phyloP scores from a whole-genome alignment of 805 yeast genomes.

The Candida hungchunana region DNA sequence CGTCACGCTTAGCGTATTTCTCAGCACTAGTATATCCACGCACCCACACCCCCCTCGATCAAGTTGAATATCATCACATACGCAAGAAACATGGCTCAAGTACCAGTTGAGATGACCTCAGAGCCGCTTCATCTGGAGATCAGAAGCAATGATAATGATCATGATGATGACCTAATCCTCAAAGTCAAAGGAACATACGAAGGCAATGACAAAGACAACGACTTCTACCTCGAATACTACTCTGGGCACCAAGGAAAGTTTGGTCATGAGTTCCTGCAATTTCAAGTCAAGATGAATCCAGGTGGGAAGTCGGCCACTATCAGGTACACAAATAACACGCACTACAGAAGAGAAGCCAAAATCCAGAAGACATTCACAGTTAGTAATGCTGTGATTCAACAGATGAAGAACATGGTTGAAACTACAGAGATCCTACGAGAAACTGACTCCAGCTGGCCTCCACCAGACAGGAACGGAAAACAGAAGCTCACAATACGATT shows the following conservation, averaged over 20 bases:
- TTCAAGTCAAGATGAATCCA: constrained; percentile 28
- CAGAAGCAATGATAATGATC: too few relatives aligned
- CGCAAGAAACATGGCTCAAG: too few relatives aligned
- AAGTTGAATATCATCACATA: too few relatives aligned
- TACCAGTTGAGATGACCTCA: too few relatives aligned
- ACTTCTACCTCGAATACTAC: constrained; percentile 38
- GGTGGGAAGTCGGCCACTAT: constrained; percentile 30
- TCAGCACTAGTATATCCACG: neutral
- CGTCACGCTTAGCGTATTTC: neutral
- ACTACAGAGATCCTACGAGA: constrained; percentile 39
- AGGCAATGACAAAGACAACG: neutral
- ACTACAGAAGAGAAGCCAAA: constrained; percentile 38
- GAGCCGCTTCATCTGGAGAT: too few relatives aligned
- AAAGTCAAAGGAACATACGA: too few relatives aligned
- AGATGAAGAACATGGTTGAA: constrained; percentile 31
- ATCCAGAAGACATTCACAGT: constrained; percentile 36
- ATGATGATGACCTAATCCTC: too few relatives aligned
- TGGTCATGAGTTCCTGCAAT: constrained; percentile 44
- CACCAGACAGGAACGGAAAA: constrained; percentile 35
- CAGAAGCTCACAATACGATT: constrained; percentile 37
- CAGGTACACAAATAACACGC: constrained; percentile 43
- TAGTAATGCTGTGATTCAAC: constrained; percentile 32
- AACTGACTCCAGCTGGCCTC: constrained; percentile 39
- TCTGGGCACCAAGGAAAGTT: constrained; percentile 40
- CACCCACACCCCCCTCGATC: too few relatives aligned